Evolutionary conservation across 352 stramenopile species (phyloP), one percentile per base, ranked within the genome.

Genomic region (Phytophthora lateralis): DNA sequence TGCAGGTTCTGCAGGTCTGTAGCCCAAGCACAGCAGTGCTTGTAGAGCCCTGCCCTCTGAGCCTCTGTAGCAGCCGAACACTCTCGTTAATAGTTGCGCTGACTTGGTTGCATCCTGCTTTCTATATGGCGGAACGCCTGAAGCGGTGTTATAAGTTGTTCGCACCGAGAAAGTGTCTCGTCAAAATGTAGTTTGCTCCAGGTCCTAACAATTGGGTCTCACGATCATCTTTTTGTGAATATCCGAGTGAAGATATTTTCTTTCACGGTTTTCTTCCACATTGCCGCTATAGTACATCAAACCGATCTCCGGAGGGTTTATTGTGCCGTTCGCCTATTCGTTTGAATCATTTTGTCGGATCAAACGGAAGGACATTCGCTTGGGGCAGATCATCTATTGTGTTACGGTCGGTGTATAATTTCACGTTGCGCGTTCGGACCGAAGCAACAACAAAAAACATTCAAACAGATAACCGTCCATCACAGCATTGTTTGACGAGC

Each of bases 401-500:
- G 2, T 11, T 9, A 44, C 53, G 6, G 8, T 42, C 14, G 26
- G 6, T 18, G 20, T 32, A 45, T 41, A 63, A 24, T 20, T 56
- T 26, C 20, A 56, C 37, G 6, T 27, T 14, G 2, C 10, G 27
- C 14, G 17, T 29, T 32, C 14, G 26, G 38, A 63, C 45, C 39
- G 45, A 26, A 10, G 20, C 44, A 6, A 56, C 6, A 42, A 63
- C n/a, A n/a, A 56, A 27, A 52, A 45, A 45, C 55, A 63, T 39
- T 63, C 55, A 32, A 56, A 56, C 3, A 63, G 1, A 21, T 44
- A 26, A 2, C 35, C 45, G 24, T 45, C 45, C 55, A 52, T 10
- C 0, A 29, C n/a, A 15, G 46, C 37, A 17, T 63, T 57, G 0
- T 46, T 51, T 3, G 55, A 50, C 18, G 56, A 24, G 1, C 11